Evolutionary conservation across 495 filamentous ascomycete genomes (phyloP), one percentile per base, ranked within the genome.

Genomic region (Hypomontagnella monticulosa): DNA sequence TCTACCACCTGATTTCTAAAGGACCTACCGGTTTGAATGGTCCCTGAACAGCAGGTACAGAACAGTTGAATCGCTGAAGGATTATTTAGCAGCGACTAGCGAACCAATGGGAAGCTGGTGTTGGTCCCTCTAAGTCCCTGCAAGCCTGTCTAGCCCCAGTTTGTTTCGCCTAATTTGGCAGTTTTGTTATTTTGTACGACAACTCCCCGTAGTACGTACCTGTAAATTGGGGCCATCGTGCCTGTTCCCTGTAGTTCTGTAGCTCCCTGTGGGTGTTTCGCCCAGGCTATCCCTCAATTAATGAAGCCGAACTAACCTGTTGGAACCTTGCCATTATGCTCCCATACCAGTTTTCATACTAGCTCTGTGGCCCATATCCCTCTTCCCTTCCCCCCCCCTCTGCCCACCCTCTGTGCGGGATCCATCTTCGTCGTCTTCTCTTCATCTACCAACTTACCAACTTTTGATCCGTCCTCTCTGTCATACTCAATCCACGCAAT

Each of bases 21-120:
- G n/a, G n/a, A 27, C 23, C 23, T 27, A 27, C 23, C 23, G 6
- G 23, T 27, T 27, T 27, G 23, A 27, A 27, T 27, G 23, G 23
- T 40, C 61, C 51, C 52, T 49, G 46, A 50, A 46, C 43, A 55
- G 42, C 41, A 49, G 23, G 20, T 58, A 46, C 19, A 47, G 41
- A 58, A 59, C 14, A 59, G 58, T 55, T 20, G 50, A 38, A 51
- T 46, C 51, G 43, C 36, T 56, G 11, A 55, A 52, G 52, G 57
- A 67, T 61, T 61, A 61, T 59, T 58, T 60, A 60, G 38, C 44
- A 69, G 60, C 66, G 66, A 69, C 49, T 69, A 69, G 66, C 60
- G 60, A 56, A 36, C 66, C 55, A 69, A 69, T 69, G 14, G 60
- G 14, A 50, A 36, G 37, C 1, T 10, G 4, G 1, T 5, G 4